Evolutionary conservation across 495 filamentous ascomycete genomes (phyloP), one percentile per base, ranked within the genome.

Genomic region (Podospora tetraspora): DNA sequence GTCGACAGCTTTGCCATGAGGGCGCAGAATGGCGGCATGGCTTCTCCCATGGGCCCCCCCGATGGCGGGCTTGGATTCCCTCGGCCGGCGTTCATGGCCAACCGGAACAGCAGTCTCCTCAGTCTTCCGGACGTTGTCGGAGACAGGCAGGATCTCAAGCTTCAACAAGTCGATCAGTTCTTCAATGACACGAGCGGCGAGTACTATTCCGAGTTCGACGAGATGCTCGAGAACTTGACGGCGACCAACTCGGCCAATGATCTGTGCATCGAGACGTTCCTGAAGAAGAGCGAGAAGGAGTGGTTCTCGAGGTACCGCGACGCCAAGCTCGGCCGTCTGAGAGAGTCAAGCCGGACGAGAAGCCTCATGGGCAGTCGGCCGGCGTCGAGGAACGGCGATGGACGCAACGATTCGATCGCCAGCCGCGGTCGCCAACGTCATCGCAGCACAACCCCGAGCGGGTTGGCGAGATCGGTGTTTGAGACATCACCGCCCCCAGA

Each of bases 81-180:
- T 25, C 72, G 71, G 3, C 75, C 74, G 12, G 70, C 72, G 3
- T 74, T 77, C 22, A 73, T 70, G 30, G 34, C 66, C 32, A 69
- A 77, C 57, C 74, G 70, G 65, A 80, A 77, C 73, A 77, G 72
- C 74, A 77, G 74, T 66, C 73, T 73, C 8, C 87, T 72, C 75
- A 85, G 66, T 76, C 82, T 84, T 58, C 81, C 84, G 32, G 85
- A 84, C 1, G 83, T 90, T 8, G 81, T 88, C 19, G 86, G 86
- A 16, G 87, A 87, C 62, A 82, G 85, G 69, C 86, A 85, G 27
- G 86, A 91, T 68, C 86, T 85, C 71, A 80, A 84, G 71, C 81
- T 90, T 25, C 88, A 90, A 69, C 84, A 88, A 68, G 85, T 89
- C 21, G 85, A 89, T 68, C 87, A 87, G 27, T 87, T 85, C 78